phyloP scores from a whole-genome alignment of 2,329 filamentous ascomycete species.

The Raffaelea ambrosiae region DNA sequence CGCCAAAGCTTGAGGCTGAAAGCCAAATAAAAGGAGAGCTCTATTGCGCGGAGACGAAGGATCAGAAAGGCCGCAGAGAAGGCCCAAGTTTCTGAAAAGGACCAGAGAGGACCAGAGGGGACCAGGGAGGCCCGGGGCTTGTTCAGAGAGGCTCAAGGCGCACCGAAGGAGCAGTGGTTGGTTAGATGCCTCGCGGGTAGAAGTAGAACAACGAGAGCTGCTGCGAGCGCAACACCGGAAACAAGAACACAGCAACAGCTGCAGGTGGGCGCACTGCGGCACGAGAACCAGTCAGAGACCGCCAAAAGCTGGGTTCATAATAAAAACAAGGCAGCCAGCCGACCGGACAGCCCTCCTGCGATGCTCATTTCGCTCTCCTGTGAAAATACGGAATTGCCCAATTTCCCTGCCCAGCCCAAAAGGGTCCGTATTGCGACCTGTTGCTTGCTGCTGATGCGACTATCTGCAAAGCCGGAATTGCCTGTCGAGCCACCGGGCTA shows the following conservation, averaged over 20 bases:
- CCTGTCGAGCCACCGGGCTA: no score
- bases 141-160: no score
- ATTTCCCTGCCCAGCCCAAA: conserved; percentile 7
- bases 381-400: conserved; percentile 4
- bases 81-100: background rate
- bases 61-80: background rate
- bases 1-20: conserved; percentile 5
- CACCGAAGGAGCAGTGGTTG: no score
- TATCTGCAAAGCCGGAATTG: background rate
- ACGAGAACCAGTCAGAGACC: background rate
- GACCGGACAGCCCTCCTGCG: background rate
- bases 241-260: background rate
- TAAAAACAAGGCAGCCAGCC: background rate
- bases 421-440: background rate
- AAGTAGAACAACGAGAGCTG: background rate
- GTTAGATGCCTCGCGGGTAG: no score
- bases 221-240: background rate
- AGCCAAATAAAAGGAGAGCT: background rate
- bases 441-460: background rate
- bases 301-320: background rate
- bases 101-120: no score
- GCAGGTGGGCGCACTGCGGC: background rate
- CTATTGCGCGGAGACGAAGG: background rate
- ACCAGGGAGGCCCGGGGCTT: no score
- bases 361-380: background rate